Percentiles rank a stretch among this genome's conserved stretches.
Evolutionary conservation across 768 basidiomycete species (phyloP).

Genomic region (Suillus spraguei): DNA sequence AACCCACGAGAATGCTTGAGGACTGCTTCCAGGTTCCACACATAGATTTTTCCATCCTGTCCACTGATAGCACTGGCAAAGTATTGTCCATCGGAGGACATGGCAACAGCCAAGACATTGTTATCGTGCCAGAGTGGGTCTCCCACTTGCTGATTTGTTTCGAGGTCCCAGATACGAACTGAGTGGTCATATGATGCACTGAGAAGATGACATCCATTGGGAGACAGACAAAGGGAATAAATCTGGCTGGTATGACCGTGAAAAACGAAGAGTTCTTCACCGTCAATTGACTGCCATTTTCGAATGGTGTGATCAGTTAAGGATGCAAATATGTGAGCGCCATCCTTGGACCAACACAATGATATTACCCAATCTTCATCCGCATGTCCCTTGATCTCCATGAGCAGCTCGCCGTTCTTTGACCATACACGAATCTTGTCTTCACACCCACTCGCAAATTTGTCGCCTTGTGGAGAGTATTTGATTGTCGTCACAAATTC

Average conservation of each 20-base stretch:
- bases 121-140: conserved; percentile 73
- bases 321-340: neutral
- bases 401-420: neutral
- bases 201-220: neutral
- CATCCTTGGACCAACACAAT: conserved; percentile 5
- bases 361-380: accelerated
- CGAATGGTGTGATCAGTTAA: neutral
- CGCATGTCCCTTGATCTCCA: neutral
- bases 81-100: conserved; percentile 78
- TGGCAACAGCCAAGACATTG: conserved; percentile 73
- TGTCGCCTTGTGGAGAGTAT: neutral
- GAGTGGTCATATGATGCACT: neutral
- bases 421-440: neutral
- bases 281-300: neutral
- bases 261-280: neutral
- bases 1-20: neutral
- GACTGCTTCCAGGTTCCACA: conserved; percentile 71
- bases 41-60: conserved; percentile 68
- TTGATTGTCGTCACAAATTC: neutral
- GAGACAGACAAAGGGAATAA: neutral
- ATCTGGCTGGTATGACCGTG: neutral
- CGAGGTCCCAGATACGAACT: conserved; percentile 5
- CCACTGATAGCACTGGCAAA: conserved; percentile 73
- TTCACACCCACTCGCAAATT: neutral
- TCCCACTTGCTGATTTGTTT: conserved; percentile 1